Percentiles rank a stretch among this genome's conserved stretches.
Conservation (phyloP, 306 rosid genomes). For the Hippophae rhamnoides region DNA sequence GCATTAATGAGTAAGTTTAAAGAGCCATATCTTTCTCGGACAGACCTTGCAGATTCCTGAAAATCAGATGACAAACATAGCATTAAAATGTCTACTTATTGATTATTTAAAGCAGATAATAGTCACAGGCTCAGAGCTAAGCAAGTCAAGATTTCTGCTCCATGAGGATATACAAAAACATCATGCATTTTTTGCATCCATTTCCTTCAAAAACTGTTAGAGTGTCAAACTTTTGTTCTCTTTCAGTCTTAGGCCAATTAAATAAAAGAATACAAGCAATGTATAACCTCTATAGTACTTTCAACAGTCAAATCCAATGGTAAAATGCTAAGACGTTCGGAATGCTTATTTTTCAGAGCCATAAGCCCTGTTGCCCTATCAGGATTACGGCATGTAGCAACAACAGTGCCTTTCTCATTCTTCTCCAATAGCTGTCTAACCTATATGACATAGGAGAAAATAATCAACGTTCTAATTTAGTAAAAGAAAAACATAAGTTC, state of each 20-base stretch:
- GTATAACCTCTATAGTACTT: slow-evolving; percentile 70
- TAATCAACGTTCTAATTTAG: neutral
- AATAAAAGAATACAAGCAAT: slow-evolving; percentile 4
- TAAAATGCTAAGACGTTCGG: slow-evolving; percentile 49
- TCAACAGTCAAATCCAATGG: slow-evolving; percentile 68
- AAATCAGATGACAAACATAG: slow-evolving; percentile 10
- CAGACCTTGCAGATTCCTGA: slow-evolving; percentile 73
- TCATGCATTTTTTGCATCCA: too few relatives aligned
- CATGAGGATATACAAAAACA: too few relatives aligned
- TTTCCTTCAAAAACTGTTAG: too few relatives aligned
- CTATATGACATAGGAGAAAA: slow-evolving; percentile 25
- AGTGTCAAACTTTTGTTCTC: too few relatives aligned
- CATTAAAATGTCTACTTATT: neutral
- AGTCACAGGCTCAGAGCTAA: too few relatives aligned
- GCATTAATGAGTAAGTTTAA: slow-evolving; percentile 85
- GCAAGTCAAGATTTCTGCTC: too few relatives aligned
- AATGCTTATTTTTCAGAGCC: slow-evolving; percentile 49
- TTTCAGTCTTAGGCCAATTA: neutral
- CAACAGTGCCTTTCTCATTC: slow-evolving; percentile 63
- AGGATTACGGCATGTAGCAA: slow-evolving; percentile 88
- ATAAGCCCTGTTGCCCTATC: slow-evolving; percentile 47
- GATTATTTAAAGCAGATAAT: too few relatives aligned
- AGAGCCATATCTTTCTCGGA: slow-evolving; percentile 59
- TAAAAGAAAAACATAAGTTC: neutral
- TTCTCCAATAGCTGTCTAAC: slow-evolving; percentile 74